A percentile compares a stretch with the other conserved stretches of the same genome.
phyloP scores from a whole-genome alignment of 352 stramenopile genomes.

The Salisapilia sapeloensis region DNA sequence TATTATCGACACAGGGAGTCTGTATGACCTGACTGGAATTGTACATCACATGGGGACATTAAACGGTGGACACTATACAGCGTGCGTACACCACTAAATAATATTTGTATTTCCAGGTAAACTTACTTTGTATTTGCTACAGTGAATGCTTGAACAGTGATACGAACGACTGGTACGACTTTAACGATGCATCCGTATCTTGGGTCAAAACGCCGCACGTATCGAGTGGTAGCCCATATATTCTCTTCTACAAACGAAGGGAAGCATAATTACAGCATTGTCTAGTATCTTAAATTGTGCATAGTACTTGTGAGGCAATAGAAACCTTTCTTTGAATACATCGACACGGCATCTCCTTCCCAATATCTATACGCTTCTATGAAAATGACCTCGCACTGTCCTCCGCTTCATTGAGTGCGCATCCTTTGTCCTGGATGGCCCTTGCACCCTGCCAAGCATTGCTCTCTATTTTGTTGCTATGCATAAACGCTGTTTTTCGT shows the following conservation, averaged over 20 bases:
- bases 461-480: no score
- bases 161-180: constrained; percentile 63
- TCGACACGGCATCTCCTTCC: no score
- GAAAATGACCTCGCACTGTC: no score
- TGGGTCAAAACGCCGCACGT: constrained; percentile 43
- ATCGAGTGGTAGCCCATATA: constrained; percentile 48
- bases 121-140: constrained; percentile 1
- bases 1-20: constrained; percentile 41
- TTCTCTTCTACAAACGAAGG: constrained; percentile 58
- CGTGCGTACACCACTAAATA: constrained; percentile 13
- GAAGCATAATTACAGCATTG: no score
- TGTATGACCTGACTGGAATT: constrained; percentile 66
- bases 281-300: no score
- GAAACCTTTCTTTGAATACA: no score
- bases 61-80: constrained; percentile 73
- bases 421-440: no score
- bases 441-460: no score
- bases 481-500: no score
- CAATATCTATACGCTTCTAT: no score
- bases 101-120: neutral
- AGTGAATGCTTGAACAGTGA: constrained; percentile 55
- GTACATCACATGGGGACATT: constrained; percentile 66
- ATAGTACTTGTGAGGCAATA: no score
- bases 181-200: constrained; percentile 59
- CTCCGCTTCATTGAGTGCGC: no score